A percentile compares a stretch with the other conserved stretches of the same genome.
Conservation (phyloP, 305 asterid genomes). For the Fraxinus nigra region DNA sequence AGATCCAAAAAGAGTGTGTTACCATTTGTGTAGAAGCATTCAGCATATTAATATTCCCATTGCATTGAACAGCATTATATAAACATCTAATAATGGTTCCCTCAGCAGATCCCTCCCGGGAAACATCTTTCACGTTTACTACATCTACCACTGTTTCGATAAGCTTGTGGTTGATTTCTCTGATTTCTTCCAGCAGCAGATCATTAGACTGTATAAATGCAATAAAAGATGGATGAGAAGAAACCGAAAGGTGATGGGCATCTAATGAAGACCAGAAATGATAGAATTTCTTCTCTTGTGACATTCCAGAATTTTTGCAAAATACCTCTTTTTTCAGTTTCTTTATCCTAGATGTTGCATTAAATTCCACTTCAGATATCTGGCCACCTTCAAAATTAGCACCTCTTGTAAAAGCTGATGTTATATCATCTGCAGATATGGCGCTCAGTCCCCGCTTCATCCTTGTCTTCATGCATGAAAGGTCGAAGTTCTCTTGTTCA, state of each 20-base stretch:
- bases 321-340: conserved; percentile 38
- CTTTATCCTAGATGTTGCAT: conserved; percentile 19
- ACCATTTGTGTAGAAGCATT: conserved; percentile 33
- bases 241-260: not conserved
- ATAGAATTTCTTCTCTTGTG: not conserved
- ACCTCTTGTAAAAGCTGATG: not conserved
- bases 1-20: conserved; percentile 14
- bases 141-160: conserved; percentile 45
- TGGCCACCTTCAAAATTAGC: not conserved
- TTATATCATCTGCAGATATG: conserved; percentile 4
- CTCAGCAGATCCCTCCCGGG: conserved; percentile 15
- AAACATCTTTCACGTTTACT: conserved; percentile 22
- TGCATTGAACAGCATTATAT: conserved; percentile 36
- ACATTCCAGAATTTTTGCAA: not conserved
- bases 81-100: conserved; percentile 37
- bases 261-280: not conserved
- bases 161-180: conserved; percentile 37
- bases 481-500: conserved; percentile 13
- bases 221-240: not conserved
- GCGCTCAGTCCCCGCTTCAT: conserved; percentile 27
- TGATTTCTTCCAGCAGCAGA: conserved; percentile 40
- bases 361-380: conserved; percentile 8
- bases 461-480: conserved; percentile 7
- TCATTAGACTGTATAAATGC: conserved; percentile 24
- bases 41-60: conserved; percentile 14